Conservation (phyloP, 1,284 basidiomycete species). For the Cystobasidium pallidum region DNA sequence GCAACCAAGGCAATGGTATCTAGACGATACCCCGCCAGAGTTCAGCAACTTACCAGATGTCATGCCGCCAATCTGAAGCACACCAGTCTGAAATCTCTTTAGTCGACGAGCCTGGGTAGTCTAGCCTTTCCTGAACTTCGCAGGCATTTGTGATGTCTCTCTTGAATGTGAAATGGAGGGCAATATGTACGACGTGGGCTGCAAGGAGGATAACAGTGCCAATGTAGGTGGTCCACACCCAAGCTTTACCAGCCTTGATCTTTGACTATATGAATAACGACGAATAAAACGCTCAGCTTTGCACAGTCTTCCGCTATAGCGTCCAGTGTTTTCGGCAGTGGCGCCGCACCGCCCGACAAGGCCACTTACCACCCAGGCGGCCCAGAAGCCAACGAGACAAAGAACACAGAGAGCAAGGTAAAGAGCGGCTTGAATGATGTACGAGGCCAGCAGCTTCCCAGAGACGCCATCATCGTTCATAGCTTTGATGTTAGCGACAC, state of each 20-base stretch:
- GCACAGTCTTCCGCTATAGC: too few species aligned
- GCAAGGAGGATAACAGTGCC: constrained; percentile 22
- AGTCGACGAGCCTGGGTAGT: not conserved
- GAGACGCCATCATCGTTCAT: constrained; percentile 12
- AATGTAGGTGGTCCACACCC: constrained; percentile 1
- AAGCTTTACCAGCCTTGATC: constrained; percentile 11
- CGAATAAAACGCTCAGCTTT: not conserved
- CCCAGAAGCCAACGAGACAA: constrained; percentile 19
- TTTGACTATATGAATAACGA: not conserved
- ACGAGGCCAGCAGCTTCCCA: constrained; percentile 21
- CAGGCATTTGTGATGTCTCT: constrained; percentile 26
- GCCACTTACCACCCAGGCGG: constrained; percentile 23
- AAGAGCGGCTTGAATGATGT: constrained; percentile 32
- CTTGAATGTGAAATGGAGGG: constrained; percentile 35
- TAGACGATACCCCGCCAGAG: too few species aligned
- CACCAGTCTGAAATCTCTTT: constrained; percentile 21
- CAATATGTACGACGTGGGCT: constrained; percentile 14
- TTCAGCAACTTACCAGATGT: constrained; percentile 15
- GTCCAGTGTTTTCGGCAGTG: too few species aligned
- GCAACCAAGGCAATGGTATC: too few species aligned
- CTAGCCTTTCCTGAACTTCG: not conserved
- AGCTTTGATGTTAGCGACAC: constrained; percentile 2
- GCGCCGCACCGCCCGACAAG: not conserved
- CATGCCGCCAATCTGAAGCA: constrained; percentile 17
- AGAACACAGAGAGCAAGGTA: constrained; percentile 29